phyloP scores from a whole-genome alignment of 768 basidiomycete genomes.

The Amanita muscaria region DNA sequence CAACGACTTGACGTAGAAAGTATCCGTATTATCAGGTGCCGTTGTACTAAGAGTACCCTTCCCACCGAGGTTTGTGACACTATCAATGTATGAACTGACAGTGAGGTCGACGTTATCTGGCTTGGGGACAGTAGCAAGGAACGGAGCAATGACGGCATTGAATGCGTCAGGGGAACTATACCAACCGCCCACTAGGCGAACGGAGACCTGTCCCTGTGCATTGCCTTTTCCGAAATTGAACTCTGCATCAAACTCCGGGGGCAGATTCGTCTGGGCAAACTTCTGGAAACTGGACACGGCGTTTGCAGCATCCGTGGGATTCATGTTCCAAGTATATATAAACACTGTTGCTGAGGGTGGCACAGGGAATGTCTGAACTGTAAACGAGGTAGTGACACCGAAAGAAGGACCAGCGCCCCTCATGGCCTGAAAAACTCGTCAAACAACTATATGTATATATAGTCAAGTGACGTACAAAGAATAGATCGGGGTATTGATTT shows the following conservation, averaged over 20 bases:
- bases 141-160: slow-evolving; percentile 21
- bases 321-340: slow-evolving; percentile 30
- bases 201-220: slow-evolving; percentile 20
- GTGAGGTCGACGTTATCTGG: slow-evolving; percentile 7
- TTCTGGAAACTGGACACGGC: slow-evolving; percentile 28
- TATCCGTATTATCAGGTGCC: slow-evolving; percentile 24
- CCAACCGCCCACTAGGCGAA: slow-evolving; percentile 24
- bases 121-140: slow-evolving; percentile 17
- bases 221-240: slow-evolving; percentile 26
- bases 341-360: slow-evolving; percentile 29
- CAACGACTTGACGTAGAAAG: slow-evolving; percentile 35
- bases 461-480: slow-evolving; percentile 27
- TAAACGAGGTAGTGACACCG: slow-evolving; percentile 30
- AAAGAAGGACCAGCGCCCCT: slow-evolving; percentile 31
- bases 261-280: slow-evolving; percentile 27
- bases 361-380: slow-evolving; percentile 26
- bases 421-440: slow-evolving; percentile 25
- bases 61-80: slow-evolving; percentile 22
- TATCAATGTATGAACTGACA: slow-evolving; percentile 24
- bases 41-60: slow-evolving; percentile 16
- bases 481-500: slow-evolving; percentile 30
- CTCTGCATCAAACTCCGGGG: slow-evolving; percentile 27
- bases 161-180: slow-evolving; percentile 15
- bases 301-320: slow-evolving; percentile 21
- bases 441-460: background rate